phyloP scores from a whole-genome alignment of 129 eudicot species.

The Flaveria sonorensis region DNA sequence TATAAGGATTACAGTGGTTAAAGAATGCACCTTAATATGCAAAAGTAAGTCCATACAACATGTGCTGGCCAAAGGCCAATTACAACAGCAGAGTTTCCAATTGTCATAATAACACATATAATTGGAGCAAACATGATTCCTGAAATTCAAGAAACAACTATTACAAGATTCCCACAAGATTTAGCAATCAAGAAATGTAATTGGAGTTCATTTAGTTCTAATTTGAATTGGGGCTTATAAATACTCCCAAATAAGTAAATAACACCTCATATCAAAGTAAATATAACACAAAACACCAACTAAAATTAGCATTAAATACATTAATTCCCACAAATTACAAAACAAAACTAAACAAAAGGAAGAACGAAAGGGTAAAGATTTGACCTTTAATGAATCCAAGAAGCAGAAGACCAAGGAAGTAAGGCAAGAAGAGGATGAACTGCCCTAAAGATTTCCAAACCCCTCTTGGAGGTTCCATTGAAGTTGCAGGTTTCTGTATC shows the following conservation, averaged over 20 bases:
- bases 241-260: neutral
- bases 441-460: slow-evolving; percentile 60
- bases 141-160: slow-evolving; percentile 26
- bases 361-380: neutral
- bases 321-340: neutral
- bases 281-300: neutral
- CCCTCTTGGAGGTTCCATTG: slow-evolving; percentile 83
- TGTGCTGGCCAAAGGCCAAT: slow-evolving; percentile 87
- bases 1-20: neutral
- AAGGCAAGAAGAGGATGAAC: slow-evolving; percentile 83
- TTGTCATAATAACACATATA: slow-evolving; percentile 59
- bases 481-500: slow-evolving; percentile 27
- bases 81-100: slow-evolving; percentile 68
- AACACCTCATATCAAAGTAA: slow-evolving; percentile 41
- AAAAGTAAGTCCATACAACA: slow-evolving; percentile 58
- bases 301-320: slow-evolving; percentile 6
- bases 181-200: slow-evolving; percentile 25
- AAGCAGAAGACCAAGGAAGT: slow-evolving; percentile 76
- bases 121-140: slow-evolving; percentile 58
- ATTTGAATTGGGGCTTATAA: neutral
- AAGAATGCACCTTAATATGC: slow-evolving; percentile 55
- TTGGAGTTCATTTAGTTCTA: slow-evolving; percentile 34
- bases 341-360: neutral
- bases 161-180: slow-evolving; percentile 4
- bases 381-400: slow-evolving; percentile 88